Evolutionary conservation across 805 yeast genomes (phyloP).

Genomic region (Ogataea methylovora): DNA sequence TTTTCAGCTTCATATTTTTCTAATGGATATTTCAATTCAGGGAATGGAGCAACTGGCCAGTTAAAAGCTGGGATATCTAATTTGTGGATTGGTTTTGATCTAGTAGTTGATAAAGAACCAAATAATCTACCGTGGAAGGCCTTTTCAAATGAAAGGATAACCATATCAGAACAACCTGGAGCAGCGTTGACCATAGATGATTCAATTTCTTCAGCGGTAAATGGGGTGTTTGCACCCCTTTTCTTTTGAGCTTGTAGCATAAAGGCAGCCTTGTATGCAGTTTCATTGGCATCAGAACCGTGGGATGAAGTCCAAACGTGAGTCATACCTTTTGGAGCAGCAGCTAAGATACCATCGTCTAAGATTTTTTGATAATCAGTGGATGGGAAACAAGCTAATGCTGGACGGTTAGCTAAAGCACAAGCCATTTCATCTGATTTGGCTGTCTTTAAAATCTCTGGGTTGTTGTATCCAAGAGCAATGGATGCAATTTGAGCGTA

Average conservation of each 20-base stretch:
- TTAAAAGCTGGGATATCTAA: constrained; percentile 52
- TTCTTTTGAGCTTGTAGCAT: constrained; percentile 46
- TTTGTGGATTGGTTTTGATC: constrained; percentile 51
- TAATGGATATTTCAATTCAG: constrained; percentile 77
- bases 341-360: constrained; percentile 41
- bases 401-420: constrained; percentile 63
- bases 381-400: constrained; percentile 58
- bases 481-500: constrained; percentile 71
- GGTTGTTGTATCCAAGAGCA: constrained; percentile 66
- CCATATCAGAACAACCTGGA: constrained; percentile 49
- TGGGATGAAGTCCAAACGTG: constrained; percentile 59
- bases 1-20: constrained; percentile 52
- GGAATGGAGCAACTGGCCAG: constrained; percentile 63
- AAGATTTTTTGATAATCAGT: constrained; percentile 44
- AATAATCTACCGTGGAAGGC: constrained; percentile 54
- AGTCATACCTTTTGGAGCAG: constrained; percentile 56
- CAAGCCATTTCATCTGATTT: constrained; percentile 53
- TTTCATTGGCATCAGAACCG: constrained; percentile 66
- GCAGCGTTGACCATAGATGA: constrained; percentile 43
- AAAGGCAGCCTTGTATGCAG: constrained; percentile 65
- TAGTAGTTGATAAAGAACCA: constrained; percentile 47
- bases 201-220: constrained; percentile 36
- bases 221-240: constrained; percentile 37
- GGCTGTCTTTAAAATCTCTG: constrained; percentile 52
- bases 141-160: constrained; percentile 43